Evolutionary conservation across 176 grass and related monocot genomes (phyloP), one percentile per base, ranked within the genome.

Genomic region (Melocanna baccifera): DNA sequence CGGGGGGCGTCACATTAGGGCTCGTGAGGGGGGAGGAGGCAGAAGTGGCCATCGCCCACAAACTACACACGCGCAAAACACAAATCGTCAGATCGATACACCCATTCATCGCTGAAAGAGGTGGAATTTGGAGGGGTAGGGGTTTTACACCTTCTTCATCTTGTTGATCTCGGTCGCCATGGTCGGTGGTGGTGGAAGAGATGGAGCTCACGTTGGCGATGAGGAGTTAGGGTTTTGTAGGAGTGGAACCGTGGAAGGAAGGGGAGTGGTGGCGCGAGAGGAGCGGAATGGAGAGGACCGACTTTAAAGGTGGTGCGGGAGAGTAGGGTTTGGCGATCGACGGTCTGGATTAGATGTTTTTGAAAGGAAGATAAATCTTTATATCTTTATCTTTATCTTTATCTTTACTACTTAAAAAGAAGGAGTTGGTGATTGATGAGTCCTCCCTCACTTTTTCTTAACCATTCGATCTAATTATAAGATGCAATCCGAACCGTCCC

Each of bases 151-250:
- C 94, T 97, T 97, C 91, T 91, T 93, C 89, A 92, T 97, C 87
- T 97, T 97, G 85, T 91, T 97, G 87, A 93, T 94, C 82, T 97
- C 91, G 83, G 91, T 84, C 79, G 91, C 89, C 91, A 97, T 94
- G 87, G 52, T 37, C 75, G 76, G 79, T 39, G 73, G 78, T 36
- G 64, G 55, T 7, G 36, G 84, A 8, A 65, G 83, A 90, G 6
- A 26, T 23, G n/a, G 40, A 62, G 87, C 68, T 74, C 50, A 64
- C 74, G 25, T 48, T 56, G 78, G 57, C 81, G 76, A 18, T 84
- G 57, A 72, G 64, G 57, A 72, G 67, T 32, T 83, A 83, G 84
- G 84, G 88, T 87, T 87, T 90, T 75, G 46, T 12, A 1, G 52
- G 25, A 43, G 72, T 23, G 23, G 73, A 1, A 18, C 5, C 5